Base-by-base conservation (phyloP, 2,329 filamentous ascomycete genomes). In the Aspergillus calidoustus region DNA sequence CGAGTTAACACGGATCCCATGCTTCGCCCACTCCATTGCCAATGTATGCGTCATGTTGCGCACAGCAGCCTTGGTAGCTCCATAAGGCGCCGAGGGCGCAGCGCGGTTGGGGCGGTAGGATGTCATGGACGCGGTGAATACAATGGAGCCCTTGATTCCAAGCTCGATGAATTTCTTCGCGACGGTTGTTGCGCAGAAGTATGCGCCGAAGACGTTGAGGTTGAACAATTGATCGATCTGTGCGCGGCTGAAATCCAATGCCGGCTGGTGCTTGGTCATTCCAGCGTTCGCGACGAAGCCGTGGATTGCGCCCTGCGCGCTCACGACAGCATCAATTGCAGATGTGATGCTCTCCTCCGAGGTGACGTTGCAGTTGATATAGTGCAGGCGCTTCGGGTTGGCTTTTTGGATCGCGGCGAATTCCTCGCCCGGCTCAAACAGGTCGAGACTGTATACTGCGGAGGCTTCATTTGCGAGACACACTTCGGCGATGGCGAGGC, bases 11-110 rank as follows among this genome's bases (percentile, higher is more conserved):
- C 70, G 70, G 43, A 72, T 71, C 8, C 70, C 70, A 64, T 82
- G 73, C 54, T 80, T 72, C n/a, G 78, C 76, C 77, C 81, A 82
- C 69, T 84, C 81, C 76, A 83, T 82, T 11, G 79, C 80, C 13
- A 77, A 64, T n/a, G 72, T 72, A 44, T 56, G 54, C 70, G 68
- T 23, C 66, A 70, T 72, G 41, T 71, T 67, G 44, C 68, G 62
- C 57, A 72, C 69, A 17, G 78, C 81, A 22, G 76, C 81, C 69
- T 83, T 82, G 55, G 78, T 80, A 17, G 73, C 79, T 43, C 79
- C 78, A 49, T 82, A 83, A 0, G 81, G 79, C 0, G 83, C 83
- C 5, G 82, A 84, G 2, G 83, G 83, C 9, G 80, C 82, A 15
- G 82, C 82, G 19, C 81, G 74, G 69, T 83, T 83, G 1, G 81